Evolutionary conservation across 208 protist genomes (phyloP), one percentile per base, ranked within the genome.

Genomic region (Trypanosoma conorhini): DNA sequence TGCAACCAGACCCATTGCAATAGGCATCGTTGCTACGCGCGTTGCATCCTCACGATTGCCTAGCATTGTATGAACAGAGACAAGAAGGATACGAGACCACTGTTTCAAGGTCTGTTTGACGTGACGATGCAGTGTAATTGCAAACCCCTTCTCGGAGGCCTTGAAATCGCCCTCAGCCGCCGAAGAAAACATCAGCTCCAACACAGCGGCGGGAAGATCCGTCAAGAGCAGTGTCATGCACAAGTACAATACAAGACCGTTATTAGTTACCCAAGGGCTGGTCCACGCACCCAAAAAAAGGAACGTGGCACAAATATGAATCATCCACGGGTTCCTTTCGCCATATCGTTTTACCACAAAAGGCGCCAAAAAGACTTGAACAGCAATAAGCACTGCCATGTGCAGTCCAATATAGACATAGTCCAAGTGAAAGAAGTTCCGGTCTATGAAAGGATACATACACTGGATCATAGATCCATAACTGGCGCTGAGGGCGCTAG

Each of bases 381-480:
- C 50, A 5, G 61, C 21, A 33, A 84, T 50, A 46, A 72, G 61
- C 30, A 81, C 66, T 40, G 64, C 61, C 55, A 89, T 48, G 59
- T 86, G 80, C 8, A 75, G 46, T 10, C 84, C 84, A 30, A 74
- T 72, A 66, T 74, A 62, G n/a, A 48, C 57, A 67, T 81, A 89
- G 28, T 58, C 44, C 17, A 86, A 51, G 19, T 74, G n/a, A 69
- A 81, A 83, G 0, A 60, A 48, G 8, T 66, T 44, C 4, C 63
- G 77, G 40, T 70, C 80, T 62, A 78, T 71, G 51, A 83, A 64
- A 33, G 84, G 75, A 48, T 89, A 89, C 65, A 83, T 65, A 2
- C 74, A 79, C 54, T 89, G 80, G 35, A 62, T 75, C 21, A 82
- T 58, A n/a, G 78, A 73, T 1, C 70, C 78, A 51, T 68, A 77